Base-by-base conservation (phyloP, 2,329 filamentous ascomycete genomes). In the Mycocentrospora acerina region DNA sequence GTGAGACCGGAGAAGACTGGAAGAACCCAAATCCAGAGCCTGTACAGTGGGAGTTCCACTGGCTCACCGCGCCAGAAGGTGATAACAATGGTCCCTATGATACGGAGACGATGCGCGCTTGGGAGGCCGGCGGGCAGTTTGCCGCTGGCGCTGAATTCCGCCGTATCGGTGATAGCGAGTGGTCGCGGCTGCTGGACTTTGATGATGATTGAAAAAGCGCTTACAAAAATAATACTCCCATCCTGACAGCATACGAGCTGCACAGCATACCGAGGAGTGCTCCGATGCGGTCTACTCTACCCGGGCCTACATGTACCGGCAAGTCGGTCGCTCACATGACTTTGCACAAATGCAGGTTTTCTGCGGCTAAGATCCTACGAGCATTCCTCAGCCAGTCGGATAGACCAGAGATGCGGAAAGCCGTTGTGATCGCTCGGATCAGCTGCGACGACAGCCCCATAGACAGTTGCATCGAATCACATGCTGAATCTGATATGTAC, bases 51-150 rank as follows among this genome's bases (percentile, higher is more conserved):
- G 88, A 97, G 67, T 98, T 89, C 65, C 80, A 88, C 42, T 98
- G 93, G 93, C 84, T 82, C 26, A 90, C 95, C 64, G 88, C 88
- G 13, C 78, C 90, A 27, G 91, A 95, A 59, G 88, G 80, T 9
- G 78, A 81, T 32, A 79, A 80, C 41, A 89, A 98, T 66, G 93
- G 93, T 0, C 91, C 93, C 0, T 98, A 90, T 65, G 89, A 96
- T 60, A 80, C 78, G 7, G 66, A 77, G 4, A 91, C 85, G 25
- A 97, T 98, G 93, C 81, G 83, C 56, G 86, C 88, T 2, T 98
- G 93, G 93, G 82, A 86, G 53, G 82, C 88, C 46, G 89, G 89
- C 16, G 93, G 93, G 3, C 97, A 97, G 64, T 98, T 98, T 68
- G 86, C 83, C 10, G 85, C 93, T 48, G 88, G 88, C 0, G 89